Evolutionary conservation across 768 basidiomycete species (phyloP).

Genomic region (Cubamyces sp.): DNA sequence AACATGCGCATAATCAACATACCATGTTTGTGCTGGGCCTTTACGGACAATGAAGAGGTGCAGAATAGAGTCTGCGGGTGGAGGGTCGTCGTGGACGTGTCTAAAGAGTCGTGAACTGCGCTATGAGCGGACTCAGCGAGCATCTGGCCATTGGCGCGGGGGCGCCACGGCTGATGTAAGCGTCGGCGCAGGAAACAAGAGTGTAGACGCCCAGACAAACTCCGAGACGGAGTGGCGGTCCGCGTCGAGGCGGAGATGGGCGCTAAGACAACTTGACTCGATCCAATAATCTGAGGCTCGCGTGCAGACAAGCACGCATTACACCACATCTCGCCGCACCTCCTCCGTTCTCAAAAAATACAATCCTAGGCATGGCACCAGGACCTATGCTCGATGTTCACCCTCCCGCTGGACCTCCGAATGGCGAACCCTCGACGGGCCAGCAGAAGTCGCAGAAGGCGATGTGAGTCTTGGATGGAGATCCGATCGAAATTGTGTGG

Average conservation of each 20-base stretch:
- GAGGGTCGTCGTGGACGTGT: conserved; percentile 7
- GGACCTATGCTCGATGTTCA: conserved; percentile 32
- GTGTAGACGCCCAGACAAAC: neutral
- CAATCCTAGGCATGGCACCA: conserved; percentile 27
- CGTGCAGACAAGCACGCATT: neutral
- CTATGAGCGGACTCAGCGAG: neutral
- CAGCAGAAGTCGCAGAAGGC: conserved; percentile 60
- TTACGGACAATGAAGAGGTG: neutral
- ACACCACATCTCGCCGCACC: neutral
- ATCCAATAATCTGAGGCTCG: conserved; percentile 20
- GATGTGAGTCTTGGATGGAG: conserved; percentile 38
- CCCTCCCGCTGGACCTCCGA: conserved; percentile 27
- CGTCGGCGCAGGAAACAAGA: neutral
- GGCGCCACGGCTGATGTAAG: conserved; percentile 17
- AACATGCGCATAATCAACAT: neutral
- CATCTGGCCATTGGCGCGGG: conserved; percentile 6
- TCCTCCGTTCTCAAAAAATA: conserved; percentile 3
- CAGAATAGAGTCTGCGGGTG: neutral
- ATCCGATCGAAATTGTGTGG: conserved; percentile 3
- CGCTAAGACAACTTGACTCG: conserved; percentile 21
- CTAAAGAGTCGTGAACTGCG: neutral
- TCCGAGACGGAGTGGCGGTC: neutral
- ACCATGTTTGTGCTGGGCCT: conserved; percentile 20
- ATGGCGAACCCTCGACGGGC: conserved; percentile 21
- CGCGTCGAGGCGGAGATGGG: neutral